phyloP scores from a whole-genome alignment of 768 basidiomycete species.

The Leccinellum rugosiceps region DNA sequence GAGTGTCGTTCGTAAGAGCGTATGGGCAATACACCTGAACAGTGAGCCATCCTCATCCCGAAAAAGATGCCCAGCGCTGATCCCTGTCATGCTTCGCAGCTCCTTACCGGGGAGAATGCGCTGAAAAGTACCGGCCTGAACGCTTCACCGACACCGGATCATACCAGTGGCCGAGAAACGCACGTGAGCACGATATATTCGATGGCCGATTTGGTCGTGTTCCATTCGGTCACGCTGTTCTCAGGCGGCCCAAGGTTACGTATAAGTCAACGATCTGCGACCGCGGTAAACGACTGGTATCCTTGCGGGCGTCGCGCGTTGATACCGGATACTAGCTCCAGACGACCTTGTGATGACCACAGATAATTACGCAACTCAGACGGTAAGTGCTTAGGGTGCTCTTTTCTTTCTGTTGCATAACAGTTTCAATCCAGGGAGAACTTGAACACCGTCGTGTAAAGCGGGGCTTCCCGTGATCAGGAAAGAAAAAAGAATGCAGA shows the following conservation, averaged over 20 bases:
- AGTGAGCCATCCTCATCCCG: no score
- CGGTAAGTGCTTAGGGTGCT: neutral
- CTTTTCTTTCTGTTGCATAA: neutral
- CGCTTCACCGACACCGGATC: constrained; percentile 10
- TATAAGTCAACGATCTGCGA: constrained; percentile 47
- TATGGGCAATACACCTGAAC: no score
- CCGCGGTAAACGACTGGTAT: constrained; percentile 40
- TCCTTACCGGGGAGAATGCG: constrained; percentile 36
- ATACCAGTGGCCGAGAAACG: constrained; percentile 31
- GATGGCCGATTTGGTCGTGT: neutral
- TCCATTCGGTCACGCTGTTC: constrained; percentile 40
- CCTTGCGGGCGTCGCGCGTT: constrained; percentile 38
- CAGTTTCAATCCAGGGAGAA: neutral
- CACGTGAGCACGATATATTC: no score
- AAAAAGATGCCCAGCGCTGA: no score
- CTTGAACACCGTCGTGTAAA: neutral
- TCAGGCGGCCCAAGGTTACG: constrained; percentile 45
- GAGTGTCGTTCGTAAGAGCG: constrained; percentile 30
- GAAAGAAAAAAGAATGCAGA: neutral
- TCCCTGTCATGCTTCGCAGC: constrained; percentile 26
- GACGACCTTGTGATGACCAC: constrained; percentile 27
- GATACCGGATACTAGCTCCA: constrained; percentile 40
- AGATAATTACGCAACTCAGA: neutral
- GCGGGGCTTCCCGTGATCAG: neutral
- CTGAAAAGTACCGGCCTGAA: no score